Evolutionary conservation across 2,329 filamentous ascomycete genomes (phyloP), one percentile per base, ranked within the genome.

Genomic region (Xylariaceae sp.): DNA sequence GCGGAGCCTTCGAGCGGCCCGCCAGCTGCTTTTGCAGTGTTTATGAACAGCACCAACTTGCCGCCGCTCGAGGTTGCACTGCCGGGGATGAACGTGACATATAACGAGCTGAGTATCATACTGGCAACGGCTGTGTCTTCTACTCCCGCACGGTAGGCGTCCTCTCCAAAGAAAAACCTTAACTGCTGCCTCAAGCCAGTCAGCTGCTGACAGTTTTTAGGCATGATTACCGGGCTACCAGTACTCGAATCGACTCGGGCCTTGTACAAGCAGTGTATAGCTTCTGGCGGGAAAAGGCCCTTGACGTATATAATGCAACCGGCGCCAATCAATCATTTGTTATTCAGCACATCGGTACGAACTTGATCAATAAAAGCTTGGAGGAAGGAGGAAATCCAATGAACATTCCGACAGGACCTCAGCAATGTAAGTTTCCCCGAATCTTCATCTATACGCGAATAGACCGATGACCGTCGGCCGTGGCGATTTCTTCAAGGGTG

Each of bases 211-310:
- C 11, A 7, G 17, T 36, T 8, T 16, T 14, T 36, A 57, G 58
- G 16, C 59, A 62, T 37, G 58, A 61, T 29, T 62, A 62, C 42
- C 45, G 58, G 14, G 47, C 19, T 5, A 27, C 36, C 3, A 48
- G 43, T 21, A 27, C 48, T 2, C 49, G 49, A 32, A 40, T 60
- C 29, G 53, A 61, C 32, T 49, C 53, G 3, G n/a, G 48, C 17
- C 50, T 61, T 6, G 56, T 54, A 39, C 51, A 55, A 46, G 49
- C 54, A 12, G 53, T 60, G 7, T 59, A 57, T 16, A 22, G 19
- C 10, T 49, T 51, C 17, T 56, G 56, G 56, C 37, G 45, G 14
- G 46, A 43, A 7, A 19, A 48, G 25, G 55, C 55, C 14, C 36
- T 45, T 4, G 27, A 21, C 2, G 48, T 53, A 10, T 22, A 41